Conservation (phyloP, 106 monocot species). For the Posidonia australis region DNA sequence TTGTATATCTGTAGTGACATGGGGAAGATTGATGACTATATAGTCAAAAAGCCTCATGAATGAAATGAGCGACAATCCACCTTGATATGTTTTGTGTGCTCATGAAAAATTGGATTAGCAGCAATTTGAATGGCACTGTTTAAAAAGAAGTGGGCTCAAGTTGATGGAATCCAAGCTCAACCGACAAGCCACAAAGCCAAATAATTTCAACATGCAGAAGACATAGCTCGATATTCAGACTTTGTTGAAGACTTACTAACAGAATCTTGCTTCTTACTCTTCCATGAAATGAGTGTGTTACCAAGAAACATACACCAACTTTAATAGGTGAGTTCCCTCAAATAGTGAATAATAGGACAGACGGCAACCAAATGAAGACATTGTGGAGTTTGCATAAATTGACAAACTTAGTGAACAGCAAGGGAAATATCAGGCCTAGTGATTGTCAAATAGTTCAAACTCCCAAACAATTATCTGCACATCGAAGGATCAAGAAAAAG, state of each 20-base stretch:
- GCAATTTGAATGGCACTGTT: background rate
- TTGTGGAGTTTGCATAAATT: background rate
- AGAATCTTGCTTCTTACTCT: background rate
- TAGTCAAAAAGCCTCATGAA: background rate
- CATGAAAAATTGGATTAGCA: background rate
- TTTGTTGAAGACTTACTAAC: background rate
- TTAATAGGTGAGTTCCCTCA: background rate
- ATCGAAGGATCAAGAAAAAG: background rate
- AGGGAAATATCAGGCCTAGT: background rate
- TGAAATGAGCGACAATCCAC: background rate
- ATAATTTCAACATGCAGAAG: background rate
- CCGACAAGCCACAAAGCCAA: background rate
- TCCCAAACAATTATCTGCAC: background rate
- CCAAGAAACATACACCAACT: background rate
- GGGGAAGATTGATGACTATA: background rate
- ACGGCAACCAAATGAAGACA: background rate
- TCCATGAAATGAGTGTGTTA: background rate
- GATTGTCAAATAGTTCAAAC: background rate
- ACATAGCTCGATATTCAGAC: background rate
- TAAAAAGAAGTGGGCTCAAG: background rate
- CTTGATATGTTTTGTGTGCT: background rate
- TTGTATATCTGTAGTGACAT: background rate
- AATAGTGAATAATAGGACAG: background rate
- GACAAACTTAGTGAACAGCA: background rate
- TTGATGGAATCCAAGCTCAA: background rate